Percentiles rank a stretch among this genome's conserved stretches.
Conservation (phyloP, 306 rosid species). For the Argentina anserina region DNA sequence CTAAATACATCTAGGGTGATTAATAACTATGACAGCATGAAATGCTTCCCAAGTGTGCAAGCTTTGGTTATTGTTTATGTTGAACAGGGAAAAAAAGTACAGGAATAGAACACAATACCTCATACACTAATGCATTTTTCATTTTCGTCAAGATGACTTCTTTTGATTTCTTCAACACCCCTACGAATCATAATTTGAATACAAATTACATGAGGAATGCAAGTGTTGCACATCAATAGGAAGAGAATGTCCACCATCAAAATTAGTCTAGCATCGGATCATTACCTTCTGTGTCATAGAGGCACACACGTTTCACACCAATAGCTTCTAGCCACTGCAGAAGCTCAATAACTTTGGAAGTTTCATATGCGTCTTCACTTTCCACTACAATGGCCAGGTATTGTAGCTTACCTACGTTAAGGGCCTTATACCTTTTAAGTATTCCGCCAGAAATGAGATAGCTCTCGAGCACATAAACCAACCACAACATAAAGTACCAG, state of each 20-base stretch:
- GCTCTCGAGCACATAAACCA: conserved; percentile 47
- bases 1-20: not conserved
- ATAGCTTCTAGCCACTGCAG: conserved; percentile 59
- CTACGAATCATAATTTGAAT: conserved; percentile 33
- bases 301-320: conserved; percentile 71
- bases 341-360: conserved; percentile 54
- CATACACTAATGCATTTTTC: conserved; percentile 35
- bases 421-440: conserved; percentile 46
- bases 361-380: conserved; percentile 73
- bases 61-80: not conserved
- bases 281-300: conserved; percentile 78
- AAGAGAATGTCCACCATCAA: conserved; percentile 16
- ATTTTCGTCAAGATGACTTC: conserved; percentile 50
- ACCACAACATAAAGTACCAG: conserved; percentile 38
- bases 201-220: conserved; percentile 2
- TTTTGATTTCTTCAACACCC: conserved; percentile 69
- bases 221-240: not conserved
- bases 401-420: conserved; percentile 36
- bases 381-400: conserved; percentile 78
- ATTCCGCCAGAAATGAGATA: conserved; percentile 58
- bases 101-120: conserved; percentile 38
- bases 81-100: not conserved
- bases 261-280: conserved; percentile 16
- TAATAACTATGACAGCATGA: not conserved
- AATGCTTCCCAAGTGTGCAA: not conserved